A percentile compares a stretch with the other conserved stretches of the same genome.
Evolutionary conservation across 2,329 filamentous ascomycete species (phyloP).

Genomic region (Beauveria sp.): DNA sequence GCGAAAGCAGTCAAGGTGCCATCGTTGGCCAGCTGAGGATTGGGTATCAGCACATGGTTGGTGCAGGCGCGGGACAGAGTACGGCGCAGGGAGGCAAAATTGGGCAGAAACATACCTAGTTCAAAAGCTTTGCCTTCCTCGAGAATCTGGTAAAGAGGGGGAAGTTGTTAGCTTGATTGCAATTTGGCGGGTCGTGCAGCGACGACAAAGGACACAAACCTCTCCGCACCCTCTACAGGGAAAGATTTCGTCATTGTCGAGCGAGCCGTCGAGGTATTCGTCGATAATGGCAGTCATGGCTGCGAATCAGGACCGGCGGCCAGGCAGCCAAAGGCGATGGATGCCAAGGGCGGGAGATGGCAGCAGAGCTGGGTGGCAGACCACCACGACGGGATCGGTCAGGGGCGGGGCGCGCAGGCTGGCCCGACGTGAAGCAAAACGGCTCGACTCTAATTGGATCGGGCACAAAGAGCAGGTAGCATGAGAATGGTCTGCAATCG

Average conservation of each 20-base stretch:
- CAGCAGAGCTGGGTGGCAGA: neutral
- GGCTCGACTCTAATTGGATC: neutral
- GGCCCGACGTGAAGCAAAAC: neutral
- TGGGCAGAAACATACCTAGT: slow-evolving; percentile 56
- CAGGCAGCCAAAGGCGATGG: neutral
- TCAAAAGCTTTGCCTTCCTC: slow-evolving; percentile 99
- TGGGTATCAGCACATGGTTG: slow-evolving; percentile 20
- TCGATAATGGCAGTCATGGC: slow-evolving; percentile 45
- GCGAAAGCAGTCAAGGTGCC: slow-evolving; percentile 98
- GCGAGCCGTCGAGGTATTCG: slow-evolving; percentile 54
- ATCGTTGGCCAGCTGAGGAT: slow-evolving; percentile 75
- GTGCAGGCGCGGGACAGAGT: neutral
- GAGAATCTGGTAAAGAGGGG: slow-evolving; percentile 58
- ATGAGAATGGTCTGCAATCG: neutral
- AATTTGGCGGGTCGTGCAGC: neutral
- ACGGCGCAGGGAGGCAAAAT: slow-evolving; percentile 10
- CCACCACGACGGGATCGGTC: neutral
- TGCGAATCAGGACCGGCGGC: slow-evolving; percentile 11
- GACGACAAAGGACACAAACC: slow-evolving; percentile 41
- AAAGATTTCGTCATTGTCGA: slow-evolving; percentile 76
- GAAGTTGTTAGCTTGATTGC: slow-evolving; percentile 4
- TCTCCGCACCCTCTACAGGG: slow-evolving; percentile 92
- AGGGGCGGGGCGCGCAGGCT: slow-evolving; percentile 4
- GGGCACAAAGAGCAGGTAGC: neutral
- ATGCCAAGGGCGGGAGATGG: slow-evolving; percentile 3